phyloP scores from a whole-genome alignment of 2,329 filamentous ascomycete species.

The Xylaria sp. region DNA sequence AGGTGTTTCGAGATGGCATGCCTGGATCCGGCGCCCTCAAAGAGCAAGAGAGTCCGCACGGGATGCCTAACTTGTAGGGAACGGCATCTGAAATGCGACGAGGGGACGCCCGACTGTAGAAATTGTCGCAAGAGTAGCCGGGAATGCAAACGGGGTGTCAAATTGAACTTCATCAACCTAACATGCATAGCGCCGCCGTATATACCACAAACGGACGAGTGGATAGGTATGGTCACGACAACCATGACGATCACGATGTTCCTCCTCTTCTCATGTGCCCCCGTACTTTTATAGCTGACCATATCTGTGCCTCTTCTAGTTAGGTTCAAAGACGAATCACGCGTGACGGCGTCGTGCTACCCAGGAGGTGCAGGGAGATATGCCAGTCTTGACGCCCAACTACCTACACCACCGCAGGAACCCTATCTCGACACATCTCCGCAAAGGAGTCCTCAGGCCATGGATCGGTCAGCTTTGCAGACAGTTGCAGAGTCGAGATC shows the following conservation, averaged over 20 bases:
- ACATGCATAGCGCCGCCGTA: constrained; percentile 64
- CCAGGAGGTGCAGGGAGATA: constrained; percentile 72
- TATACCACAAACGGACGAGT: constrained; percentile 57
- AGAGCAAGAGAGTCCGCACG: constrained; percentile 82
- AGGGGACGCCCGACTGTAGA: constrained; percentile 56
- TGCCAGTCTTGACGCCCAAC: constrained; percentile 45
- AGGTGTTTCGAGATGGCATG: constrained; percentile 25
- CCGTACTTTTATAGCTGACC: constrained; percentile 11
- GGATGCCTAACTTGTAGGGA: constrained; percentile 88
- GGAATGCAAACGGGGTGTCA: constrained; percentile 77
- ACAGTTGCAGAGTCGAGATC: constrained; percentile 21
- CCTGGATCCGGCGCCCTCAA: constrained; percentile 37
- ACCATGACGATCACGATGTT: constrained; percentile 6
- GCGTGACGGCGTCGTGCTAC: constrained; percentile 87
- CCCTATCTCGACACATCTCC: constrained; percentile 26
- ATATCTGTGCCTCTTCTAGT: constrained; percentile 40
- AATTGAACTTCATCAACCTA: constrained; percentile 87
- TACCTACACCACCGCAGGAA: constrained; percentile 28
- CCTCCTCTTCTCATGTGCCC: background rate
- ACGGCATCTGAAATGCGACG: constrained; percentile 86
- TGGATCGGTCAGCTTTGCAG: constrained; percentile 22
- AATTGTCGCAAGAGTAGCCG: constrained; percentile 88
- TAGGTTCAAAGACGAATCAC: constrained; percentile 81
- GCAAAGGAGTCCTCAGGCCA: constrained; percentile 22
- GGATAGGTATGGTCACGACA: constrained; percentile 45